Percentiles rank a stretch among this genome's conserved stretches.
Conservation (phyloP, 2,329 filamentous ascomycete species). For the Claviceps sp. region DNA sequence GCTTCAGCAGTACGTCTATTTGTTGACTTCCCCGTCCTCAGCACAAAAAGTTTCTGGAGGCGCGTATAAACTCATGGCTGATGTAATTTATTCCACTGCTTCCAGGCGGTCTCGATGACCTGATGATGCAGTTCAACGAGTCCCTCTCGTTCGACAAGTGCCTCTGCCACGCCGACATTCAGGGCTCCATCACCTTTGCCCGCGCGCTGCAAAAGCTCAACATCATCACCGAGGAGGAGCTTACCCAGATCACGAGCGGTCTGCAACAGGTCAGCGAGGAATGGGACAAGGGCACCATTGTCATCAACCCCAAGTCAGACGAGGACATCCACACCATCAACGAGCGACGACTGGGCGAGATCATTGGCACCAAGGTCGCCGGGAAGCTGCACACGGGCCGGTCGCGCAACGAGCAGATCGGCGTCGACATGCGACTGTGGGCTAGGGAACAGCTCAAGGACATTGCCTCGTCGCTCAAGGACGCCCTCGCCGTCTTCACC, state of each 20-base stretch:
- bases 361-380: slow-evolving; percentile 41
- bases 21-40: neutral
- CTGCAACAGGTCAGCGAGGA: slow-evolving; percentile 8
- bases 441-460: slow-evolving; percentile 13
- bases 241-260: neutral
- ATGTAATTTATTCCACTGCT: neutral
- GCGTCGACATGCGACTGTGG: slow-evolving; percentile 62
- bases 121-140: slow-evolving; percentile 40
- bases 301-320: slow-evolving; percentile 13
- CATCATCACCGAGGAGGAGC: slow-evolving; percentile 35
- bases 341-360: slow-evolving; percentile 46
- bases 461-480: slow-evolving; percentile 5
- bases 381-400: slow-evolving; percentile 54
- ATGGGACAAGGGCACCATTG: slow-evolving; percentile 16
- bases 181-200: slow-evolving; percentile 51
- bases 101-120: slow-evolving; percentile 7
- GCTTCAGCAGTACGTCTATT: slow-evolving; percentile 1
- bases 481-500: neutral
- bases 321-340: slow-evolving; percentile 37
- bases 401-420: slow-evolving; percentile 61
- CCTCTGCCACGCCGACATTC: slow-evolving; percentile 53
- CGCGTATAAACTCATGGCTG: neutral
- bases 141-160: slow-evolving; percentile 53
- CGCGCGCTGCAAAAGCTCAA: slow-evolving; percentile 47
- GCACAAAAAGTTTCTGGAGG: neutral